Evolutionary conservation across 441 rosid genomes (phyloP).

Genomic region (Euphorbia schlechtendalii): DNA sequence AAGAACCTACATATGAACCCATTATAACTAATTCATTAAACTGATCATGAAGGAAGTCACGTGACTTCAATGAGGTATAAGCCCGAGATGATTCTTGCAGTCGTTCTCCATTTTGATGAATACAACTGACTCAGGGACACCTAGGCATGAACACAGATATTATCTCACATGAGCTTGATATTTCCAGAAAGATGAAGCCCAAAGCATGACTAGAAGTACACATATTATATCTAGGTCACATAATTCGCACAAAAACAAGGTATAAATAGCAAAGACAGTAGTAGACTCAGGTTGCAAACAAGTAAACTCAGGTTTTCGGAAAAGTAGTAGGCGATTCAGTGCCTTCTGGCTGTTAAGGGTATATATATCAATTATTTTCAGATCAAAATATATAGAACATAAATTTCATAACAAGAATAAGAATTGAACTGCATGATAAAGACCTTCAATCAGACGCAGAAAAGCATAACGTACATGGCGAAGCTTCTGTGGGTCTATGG

Average conservation of each 20-base stretch:
- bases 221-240: background rate
- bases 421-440: background rate
- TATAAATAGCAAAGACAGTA: too few relatives aligned
- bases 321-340: background rate
- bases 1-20: constrained; percentile 55
- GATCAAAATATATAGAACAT: constrained; percentile 4
- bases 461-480: constrained; percentile 48
- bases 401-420: background rate
- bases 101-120: background rate
- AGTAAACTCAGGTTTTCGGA: background rate
- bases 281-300: background rate
- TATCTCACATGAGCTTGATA: background rate
- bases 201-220: background rate
- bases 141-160: background rate
- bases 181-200: background rate
- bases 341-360: background rate
- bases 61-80: constrained; percentile 2
- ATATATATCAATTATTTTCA: background rate
- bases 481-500: constrained; percentile 60
- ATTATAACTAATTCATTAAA: constrained; percentile 5
- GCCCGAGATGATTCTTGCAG: background rate
- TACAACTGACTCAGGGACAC: background rate
- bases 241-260: too few relatives aligned
- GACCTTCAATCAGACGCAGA: background rate
- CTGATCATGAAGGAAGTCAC: background rate